phyloP scores from a whole-genome alignment of 208 protist species.

The Entamoeba dispar region DNA sequence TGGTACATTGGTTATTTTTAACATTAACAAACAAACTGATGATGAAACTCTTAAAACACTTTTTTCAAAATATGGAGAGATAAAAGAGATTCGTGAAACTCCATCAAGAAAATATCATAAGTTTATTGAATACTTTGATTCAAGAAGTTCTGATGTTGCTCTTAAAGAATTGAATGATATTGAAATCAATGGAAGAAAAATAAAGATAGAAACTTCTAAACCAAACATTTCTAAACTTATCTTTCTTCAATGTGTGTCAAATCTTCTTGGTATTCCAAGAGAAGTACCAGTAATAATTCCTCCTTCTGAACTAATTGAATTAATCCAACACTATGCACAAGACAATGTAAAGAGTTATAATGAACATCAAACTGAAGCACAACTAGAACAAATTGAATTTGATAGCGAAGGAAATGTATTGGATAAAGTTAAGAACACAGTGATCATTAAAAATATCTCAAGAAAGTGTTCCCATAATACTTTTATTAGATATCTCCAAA shows the following conservation, averaged over 20 bases:
- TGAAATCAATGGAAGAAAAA: constrained; percentile 24
- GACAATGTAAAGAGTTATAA: not conserved
- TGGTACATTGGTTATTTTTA: constrained; percentile 48
- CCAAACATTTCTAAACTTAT: not conserved
- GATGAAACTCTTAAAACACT: constrained; percentile 24
- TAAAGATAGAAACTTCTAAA: constrained; percentile 37
- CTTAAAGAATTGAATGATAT: constrained; percentile 40
- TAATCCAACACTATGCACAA: not conserved
- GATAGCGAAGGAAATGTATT: not conserved
- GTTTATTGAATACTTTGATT: constrained; percentile 49
- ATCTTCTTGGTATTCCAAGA: not conserved
- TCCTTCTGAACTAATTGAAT: not conserved
- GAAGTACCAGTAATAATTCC: not conserved
- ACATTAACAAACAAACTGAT: constrained; percentile 28
- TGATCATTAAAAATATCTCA: not conserved
- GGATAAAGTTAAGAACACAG: not conserved
- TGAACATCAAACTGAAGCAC: not conserved
- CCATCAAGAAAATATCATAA: constrained; percentile 43
- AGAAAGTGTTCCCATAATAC: not conserved
- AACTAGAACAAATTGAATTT: not conserved
- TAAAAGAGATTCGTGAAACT: constrained; percentile 45
- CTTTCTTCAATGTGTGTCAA: not conserved
- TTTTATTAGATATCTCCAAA: not conserved
- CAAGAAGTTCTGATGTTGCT: constrained; percentile 34
- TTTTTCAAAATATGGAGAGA: constrained; percentile 41